Base-by-base conservation (phyloP, 176 grass and related monocot genomes). In the Cocos nucifera region DNA sequence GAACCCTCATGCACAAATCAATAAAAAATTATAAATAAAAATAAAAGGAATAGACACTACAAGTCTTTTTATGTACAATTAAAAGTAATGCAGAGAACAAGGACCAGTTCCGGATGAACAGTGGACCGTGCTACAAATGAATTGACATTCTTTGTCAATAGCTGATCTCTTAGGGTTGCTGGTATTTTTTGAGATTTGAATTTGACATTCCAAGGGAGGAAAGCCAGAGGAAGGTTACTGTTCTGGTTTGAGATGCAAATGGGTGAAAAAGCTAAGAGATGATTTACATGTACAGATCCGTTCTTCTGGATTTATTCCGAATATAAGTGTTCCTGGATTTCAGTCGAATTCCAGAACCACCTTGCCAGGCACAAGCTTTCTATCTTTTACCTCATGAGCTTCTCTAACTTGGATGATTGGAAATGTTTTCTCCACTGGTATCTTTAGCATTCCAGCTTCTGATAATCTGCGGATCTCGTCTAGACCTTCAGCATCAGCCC, bases 381-480 rank as follows among this genome's bases (percentile, higher is more conserved):
- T 88, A 70, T 97, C 87, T 73, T 97, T 97, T 58, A 73, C 87
- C 73, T 68, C 65, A 62, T 97, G 92, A 70, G 92, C 92, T 82
- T 88, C 76, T 83, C 55, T 82, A 56, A 88, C 92, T 85, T 88
- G 57, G 10, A 51, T 79, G 57, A 97, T 69, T 7, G 78, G 75
- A 75, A 85, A 91, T 56, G 76, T 78, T 81, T 85, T 97, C 44
- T 97, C 87, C 5, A 97, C 92, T 16, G 87, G 87, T 82, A 97
- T 84, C 63, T 85, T 79, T 27, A 97, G 53, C 69, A 88, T 97
- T 32, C 92, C 84, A 39, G 78, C 58, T 69, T 69, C 75, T 22
- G 75, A 78, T 70, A 97, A 30, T 70, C 73, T 85, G 18, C 75
- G 78, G 62, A 97, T 85, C 71, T 88, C 87, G 49, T 97, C 63